These are phyloP conservation scores for Termitomyces sp. DNA, from an alignment of 768 basidiomycete genomes.

Conservation along the genomic window DNA sequence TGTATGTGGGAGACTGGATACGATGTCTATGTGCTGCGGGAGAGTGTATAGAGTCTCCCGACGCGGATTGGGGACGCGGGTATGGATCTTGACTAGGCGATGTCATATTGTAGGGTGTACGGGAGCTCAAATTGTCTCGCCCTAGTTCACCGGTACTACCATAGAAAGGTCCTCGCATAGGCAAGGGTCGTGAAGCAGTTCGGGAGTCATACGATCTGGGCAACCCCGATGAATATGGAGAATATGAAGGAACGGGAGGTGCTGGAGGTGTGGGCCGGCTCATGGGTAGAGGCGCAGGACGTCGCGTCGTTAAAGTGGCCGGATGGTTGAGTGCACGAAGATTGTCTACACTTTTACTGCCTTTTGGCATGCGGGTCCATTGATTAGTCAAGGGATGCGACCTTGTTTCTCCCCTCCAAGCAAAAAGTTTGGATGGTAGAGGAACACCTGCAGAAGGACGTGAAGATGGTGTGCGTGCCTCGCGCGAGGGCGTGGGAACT, in stretches of 20 bases:
- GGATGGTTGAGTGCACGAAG: slow-evolving; percentile 33
- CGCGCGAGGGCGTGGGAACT: slow-evolving; percentile 21
- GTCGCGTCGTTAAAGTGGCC: slow-evolving; percentile 22
- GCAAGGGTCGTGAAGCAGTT: slow-evolving; percentile 28
- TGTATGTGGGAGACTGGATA: slow-evolving; percentile 33
- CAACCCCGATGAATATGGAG: slow-evolving; percentile 23
- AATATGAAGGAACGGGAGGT: slow-evolving; percentile 14
- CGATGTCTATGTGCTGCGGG: slow-evolving; percentile 25
- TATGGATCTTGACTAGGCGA: slow-evolving; percentile 52
- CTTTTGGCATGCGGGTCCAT: slow-evolving; percentile 26
- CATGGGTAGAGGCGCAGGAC: slow-evolving; percentile 28
- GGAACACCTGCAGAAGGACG: slow-evolving; percentile 33
- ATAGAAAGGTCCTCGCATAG: slow-evolving; percentile 34
- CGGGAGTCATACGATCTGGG: slow-evolving; percentile 42
- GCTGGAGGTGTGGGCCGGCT: slow-evolving; percentile 20
- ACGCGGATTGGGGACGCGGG: slow-evolving; percentile 58
- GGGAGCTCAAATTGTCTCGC: slow-evolving; percentile 21
- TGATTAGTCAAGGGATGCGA: slow-evolving; percentile 23
- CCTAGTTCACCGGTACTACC: slow-evolving; percentile 24
- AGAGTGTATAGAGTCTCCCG: slow-evolving; percentile 41
- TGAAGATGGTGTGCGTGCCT: slow-evolving; percentile 27
- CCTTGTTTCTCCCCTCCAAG: slow-evolving; percentile 47
- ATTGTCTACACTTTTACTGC: slow-evolving; percentile 57
- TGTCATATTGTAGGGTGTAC: slow-evolving; percentile 21
- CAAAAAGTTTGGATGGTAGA: slow-evolving; percentile 40